These are phyloP conservation scores for Scedosporium apiospermum DNA, from an alignment of 2,329 filamentous ascomycete genomes.

Conservation along the genomic window DNA sequence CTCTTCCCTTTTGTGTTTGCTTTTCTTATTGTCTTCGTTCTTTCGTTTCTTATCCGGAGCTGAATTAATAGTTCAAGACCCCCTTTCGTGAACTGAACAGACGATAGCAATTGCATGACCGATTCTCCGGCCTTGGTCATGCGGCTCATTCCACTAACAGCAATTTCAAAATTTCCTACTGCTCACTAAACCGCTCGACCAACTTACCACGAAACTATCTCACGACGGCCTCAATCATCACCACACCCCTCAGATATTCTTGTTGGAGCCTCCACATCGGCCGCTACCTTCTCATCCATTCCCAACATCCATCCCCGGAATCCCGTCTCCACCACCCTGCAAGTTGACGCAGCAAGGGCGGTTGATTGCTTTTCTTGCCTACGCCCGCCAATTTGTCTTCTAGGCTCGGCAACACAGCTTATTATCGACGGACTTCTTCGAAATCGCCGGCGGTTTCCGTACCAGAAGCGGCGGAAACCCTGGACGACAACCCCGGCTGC, in stretches of 20 bases:
- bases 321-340: not conserved
- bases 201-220: too few relatives aligned
- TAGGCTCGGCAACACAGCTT: not conserved
- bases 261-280: not conserved
- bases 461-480: not conserved
- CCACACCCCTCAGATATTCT: not conserved
- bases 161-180: not conserved
- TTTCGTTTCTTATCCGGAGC: too few relatives aligned
- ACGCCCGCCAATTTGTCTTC: too few relatives aligned
- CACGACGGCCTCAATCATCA: not conserved
- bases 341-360: not conserved
- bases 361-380: not conserved
- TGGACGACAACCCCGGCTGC: not conserved
- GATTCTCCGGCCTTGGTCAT: too few relatives aligned
- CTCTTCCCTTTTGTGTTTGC: too few relatives aligned
- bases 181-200: too few relatives aligned
- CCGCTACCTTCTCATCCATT: not conserved
- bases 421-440: not conserved
- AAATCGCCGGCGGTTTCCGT: not conserved
- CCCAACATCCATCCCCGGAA: not conserved
- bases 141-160: too few relatives aligned
- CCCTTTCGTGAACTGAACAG: not conserved
- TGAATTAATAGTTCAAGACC: too few relatives aligned
- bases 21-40: too few relatives aligned
- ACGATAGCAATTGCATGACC: too few relatives aligned